Evolutionary conservation across 169 alveolate genomes (phyloP).

Genomic region (Cryptosporidium ubiquitum): DNA sequence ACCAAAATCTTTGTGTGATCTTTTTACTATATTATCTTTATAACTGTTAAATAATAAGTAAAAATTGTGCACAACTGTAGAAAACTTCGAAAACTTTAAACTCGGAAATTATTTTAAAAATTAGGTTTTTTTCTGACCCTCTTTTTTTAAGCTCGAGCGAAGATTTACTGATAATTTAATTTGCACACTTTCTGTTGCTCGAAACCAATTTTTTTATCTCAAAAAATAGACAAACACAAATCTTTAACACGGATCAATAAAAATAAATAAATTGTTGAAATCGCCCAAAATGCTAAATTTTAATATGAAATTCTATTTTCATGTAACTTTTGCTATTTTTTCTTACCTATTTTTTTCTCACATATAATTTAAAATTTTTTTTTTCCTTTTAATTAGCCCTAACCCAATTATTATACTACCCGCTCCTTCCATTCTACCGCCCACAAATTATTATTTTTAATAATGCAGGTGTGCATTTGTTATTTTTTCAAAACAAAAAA

Average conservation of each 20-base stretch:
- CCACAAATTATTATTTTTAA: background rate
- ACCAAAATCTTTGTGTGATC: background rate
- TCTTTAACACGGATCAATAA: background rate
- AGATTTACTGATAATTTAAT: background rate
- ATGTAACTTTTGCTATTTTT: background rate
- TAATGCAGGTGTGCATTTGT: background rate
- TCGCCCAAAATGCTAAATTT: background rate
- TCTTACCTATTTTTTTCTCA: background rate
- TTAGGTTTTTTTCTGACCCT: background rate
- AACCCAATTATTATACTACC: background rate
- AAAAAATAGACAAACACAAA: background rate
- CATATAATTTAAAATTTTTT: background rate
- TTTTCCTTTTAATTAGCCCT: background rate
- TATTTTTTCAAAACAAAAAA: no score
- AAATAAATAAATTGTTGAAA: background rate
- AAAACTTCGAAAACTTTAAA: background rate
- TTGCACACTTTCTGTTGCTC: constrained; percentile 7
- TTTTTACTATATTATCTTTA: background rate
- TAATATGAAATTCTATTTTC: background rate
- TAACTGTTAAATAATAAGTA: background rate
- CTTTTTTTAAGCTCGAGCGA: constrained; percentile 2
- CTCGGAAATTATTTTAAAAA: background rate
- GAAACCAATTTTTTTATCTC: background rate
- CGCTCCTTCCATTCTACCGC: constrained; percentile 1
- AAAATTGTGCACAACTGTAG: background rate